phyloP scores from a whole-genome alignment of 2,329 filamentous ascomycete species.

The Colletotrichum viniferum region DNA sequence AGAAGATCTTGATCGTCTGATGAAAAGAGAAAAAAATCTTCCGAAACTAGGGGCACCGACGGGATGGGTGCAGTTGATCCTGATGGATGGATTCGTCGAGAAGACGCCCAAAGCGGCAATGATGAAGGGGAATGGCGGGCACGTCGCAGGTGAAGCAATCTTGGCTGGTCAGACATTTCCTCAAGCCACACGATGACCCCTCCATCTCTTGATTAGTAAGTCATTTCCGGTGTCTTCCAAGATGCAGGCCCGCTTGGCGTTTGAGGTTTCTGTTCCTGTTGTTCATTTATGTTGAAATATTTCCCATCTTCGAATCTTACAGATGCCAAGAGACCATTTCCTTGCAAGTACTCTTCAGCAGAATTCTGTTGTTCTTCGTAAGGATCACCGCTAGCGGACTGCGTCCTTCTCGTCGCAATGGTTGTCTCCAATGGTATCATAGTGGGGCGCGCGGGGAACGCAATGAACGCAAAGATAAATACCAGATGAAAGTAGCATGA shows the following conservation, averaged over 20 bases:
- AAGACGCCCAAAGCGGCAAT: background rate
- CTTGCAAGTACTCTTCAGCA: background rate
- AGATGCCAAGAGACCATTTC: background rate
- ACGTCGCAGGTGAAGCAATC: background rate
- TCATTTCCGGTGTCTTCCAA: background rate
- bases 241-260: background rate
- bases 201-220: background rate
- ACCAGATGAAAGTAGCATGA: background rate
- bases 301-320: background rate
- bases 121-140: background rate
- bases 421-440: constrained; percentile 12
- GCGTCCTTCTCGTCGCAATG: constrained; percentile 1
- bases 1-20: background rate
- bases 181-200: background rate
- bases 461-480: background rate
- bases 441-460: constrained; percentile 19
- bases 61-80: background rate
- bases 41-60: background rate
- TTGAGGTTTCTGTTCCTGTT: background rate
- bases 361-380: background rate
- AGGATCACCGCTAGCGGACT: constrained; percentile 4
- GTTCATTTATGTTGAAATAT: background rate
- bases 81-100: background rate
- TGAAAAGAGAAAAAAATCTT: background rate
- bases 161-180: background rate